These are phyloP conservation scores for Cytidiella melzeri DNA, from an alignment of 768 basidiomycete species.

Conservation along the genomic window DNA sequence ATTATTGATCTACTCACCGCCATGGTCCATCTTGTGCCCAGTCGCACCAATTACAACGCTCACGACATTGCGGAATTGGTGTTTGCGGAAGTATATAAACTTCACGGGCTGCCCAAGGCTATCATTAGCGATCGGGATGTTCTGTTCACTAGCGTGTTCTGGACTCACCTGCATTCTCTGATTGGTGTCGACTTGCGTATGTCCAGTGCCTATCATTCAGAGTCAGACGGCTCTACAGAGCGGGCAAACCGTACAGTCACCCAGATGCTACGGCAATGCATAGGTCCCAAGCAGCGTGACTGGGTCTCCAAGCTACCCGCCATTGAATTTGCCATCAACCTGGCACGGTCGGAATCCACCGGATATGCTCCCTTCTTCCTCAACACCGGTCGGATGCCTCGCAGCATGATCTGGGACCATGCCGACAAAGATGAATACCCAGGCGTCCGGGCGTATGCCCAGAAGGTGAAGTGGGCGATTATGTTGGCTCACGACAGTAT, in stretches of 20 bases:
- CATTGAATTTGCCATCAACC: too few relatives aligned
- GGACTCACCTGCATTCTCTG: slow-evolving; percentile 29
- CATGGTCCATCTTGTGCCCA: slow-evolving; percentile 16
- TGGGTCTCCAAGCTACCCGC: slow-evolving; percentile 25
- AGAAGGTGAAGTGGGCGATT: slow-evolving; percentile 22
- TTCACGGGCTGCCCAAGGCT: slow-evolving; percentile 28
- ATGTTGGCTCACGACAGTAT: slow-evolving; percentile 29
- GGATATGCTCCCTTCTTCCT: slow-evolving; percentile 33
- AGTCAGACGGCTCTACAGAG: slow-evolving; percentile 27
- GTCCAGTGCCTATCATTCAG: too few relatives aligned
- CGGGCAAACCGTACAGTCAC: slow-evolving; percentile 27
- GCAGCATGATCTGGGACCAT: too few relatives aligned
- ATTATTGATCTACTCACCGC: slow-evolving; percentile 22
- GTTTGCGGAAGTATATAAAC: slow-evolving; percentile 29
- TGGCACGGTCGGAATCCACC: slow-evolving; percentile 28
- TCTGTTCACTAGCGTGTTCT: too few relatives aligned
- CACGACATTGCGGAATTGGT: slow-evolving; percentile 31
- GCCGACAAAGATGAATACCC: too few relatives aligned
- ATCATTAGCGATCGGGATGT: too few relatives aligned
- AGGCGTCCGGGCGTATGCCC: slow-evolving; percentile 26
- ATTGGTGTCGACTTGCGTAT: slow-evolving; percentile 28
- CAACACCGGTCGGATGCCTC: slow-evolving; percentile 27
- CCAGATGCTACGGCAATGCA: slow-evolving; percentile 26
- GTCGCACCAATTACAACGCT: slow-evolving; percentile 6
- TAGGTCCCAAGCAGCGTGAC: slow-evolving; percentile 26